A percentile compares a stretch with the other conserved stretches of the same genome.
phyloP scores from a whole-genome alignment of 306 rosid species.

The Amphicarpaea edgeworthii region DNA sequence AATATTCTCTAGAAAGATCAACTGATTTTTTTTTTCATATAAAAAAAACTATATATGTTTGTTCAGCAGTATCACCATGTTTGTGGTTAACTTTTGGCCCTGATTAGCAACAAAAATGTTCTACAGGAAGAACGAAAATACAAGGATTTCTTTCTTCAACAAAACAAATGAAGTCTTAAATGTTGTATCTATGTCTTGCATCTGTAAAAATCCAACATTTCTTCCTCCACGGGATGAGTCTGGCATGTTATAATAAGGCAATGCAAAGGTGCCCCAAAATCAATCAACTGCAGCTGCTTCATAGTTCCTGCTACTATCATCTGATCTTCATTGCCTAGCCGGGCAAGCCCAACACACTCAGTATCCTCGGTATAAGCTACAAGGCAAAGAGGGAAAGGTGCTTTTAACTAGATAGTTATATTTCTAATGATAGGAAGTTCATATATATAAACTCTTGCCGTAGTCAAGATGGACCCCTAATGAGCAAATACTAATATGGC shows the following conservation, averaged over 20 bases:
- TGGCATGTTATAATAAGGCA: slow-evolving; percentile 89
- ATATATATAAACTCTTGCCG: slow-evolving; percentile 5
- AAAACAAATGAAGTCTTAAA: background rate
- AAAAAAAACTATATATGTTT: background rate
- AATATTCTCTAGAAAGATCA: background rate
- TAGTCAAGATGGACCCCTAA: slow-evolving; percentile 17
- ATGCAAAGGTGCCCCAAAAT: slow-evolving; percentile 92
- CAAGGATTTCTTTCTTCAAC: background rate
- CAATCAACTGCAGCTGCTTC: slow-evolving; percentile 70
- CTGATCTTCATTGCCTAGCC: slow-evolving; percentile 91
- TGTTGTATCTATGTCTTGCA: slow-evolving; percentile 44
- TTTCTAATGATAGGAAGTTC: background rate
- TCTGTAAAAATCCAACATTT: slow-evolving; percentile 81
- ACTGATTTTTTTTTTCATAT: no score
- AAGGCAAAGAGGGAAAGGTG: slow-evolving; percentile 18
- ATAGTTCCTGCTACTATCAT: slow-evolving; percentile 75
- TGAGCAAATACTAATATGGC: background rate
- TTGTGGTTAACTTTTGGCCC: background rate
- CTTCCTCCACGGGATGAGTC: slow-evolving; percentile 91
- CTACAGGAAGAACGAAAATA: background rate
- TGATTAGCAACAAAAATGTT: slow-evolving; percentile 19
- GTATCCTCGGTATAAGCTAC: slow-evolving; percentile 76
- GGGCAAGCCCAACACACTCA: slow-evolving; percentile 87
- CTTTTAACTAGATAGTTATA: slow-evolving; percentile 15
- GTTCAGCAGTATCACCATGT: background rate